Percentiles rank a stretch among this genome's conserved stretches.
These are phyloP conservation scores for Boeremia exigua DNA, from an alignment of 2,329 filamentous ascomycete species.

Conservation along the genomic window DNA sequence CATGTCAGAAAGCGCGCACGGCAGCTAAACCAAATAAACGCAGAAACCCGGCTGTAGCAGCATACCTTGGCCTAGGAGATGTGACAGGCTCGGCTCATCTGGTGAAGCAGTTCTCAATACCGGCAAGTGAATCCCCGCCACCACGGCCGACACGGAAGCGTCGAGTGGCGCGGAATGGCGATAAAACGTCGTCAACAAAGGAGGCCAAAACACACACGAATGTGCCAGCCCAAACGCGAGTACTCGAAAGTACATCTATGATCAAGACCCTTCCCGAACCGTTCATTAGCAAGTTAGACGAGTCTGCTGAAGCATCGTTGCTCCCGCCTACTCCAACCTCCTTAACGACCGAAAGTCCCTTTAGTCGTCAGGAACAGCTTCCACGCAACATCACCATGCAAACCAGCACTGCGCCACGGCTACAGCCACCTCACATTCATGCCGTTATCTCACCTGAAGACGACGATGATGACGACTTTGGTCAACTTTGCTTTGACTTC, in stretches of 20 bases:
- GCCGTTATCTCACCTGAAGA: not conserved
- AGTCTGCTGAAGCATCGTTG: not conserved
- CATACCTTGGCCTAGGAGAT: constrained; percentile 36
- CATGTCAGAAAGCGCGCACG: not conserved
- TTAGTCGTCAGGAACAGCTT: not conserved
- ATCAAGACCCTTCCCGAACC: not conserved
- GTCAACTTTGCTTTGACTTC: constrained; percentile 11
- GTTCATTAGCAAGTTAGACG: not conserved
- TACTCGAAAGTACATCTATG: constrained; percentile 6
- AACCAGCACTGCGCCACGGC: not conserved
- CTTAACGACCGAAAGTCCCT: not conserved
- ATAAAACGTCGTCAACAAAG: not conserved
- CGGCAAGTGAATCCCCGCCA: not conserved
- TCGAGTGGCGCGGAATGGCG: constrained; percentile 2
- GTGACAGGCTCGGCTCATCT: constrained; percentile 26
- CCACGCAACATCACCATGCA: not conserved
- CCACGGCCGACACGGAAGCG: constrained; percentile 22
- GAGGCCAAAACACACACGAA: not conserved
- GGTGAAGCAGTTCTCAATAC: constrained; percentile 19
- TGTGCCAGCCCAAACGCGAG: constrained; percentile 10
- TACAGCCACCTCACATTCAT: not conserved
- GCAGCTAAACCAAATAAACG: constrained; percentile 1
- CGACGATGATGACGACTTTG: not conserved
- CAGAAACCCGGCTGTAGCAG: constrained; percentile 35
- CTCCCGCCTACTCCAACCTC: not conserved